phyloP scores from a whole-genome alignment of 192 early-diverging fungal species.

The Lobosporangium transversale region DNA sequence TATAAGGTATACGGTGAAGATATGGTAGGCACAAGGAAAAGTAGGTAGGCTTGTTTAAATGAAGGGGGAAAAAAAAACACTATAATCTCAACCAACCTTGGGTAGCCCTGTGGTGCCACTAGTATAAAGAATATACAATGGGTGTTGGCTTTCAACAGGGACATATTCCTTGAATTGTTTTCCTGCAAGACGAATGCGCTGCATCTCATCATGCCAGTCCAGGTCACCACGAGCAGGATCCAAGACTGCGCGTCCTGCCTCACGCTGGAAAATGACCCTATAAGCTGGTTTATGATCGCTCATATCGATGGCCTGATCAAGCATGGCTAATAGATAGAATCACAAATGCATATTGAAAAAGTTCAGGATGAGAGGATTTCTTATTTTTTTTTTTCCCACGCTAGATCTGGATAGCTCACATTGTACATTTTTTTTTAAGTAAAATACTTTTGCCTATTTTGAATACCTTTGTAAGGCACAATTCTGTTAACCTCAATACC shows the following conservation, averaged over 20 bases:
- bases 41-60: background rate
- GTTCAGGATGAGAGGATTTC: too few species aligned
- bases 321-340: too few species aligned
- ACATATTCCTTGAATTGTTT: constrained; percentile 62
- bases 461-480: constrained; percentile 75
- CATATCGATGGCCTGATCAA: constrained; percentile 76
- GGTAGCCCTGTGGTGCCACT: constrained; percentile 82
- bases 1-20: too few species aligned
- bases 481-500: constrained; percentile 82
- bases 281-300: constrained; percentile 58
- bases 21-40: too few species aligned
- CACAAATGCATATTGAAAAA: too few species aligned
- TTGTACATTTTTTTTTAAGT: too few species aligned
- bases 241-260: constrained; percentile 61
- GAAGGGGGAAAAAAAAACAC: background rate
- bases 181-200: constrained; percentile 44
- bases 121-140: constrained; percentile 87
- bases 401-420: too few species aligned
- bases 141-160: constrained; percentile 70
- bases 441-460: too few species aligned
- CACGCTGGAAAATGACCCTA: constrained; percentile 73
- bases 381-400: too few species aligned
- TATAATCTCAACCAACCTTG: constrained; percentile 65
- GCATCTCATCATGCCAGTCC: constrained; percentile 63
- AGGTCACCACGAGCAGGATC: constrained; percentile 64